These are phyloP conservation scores for Phellinidium pouzarii DNA, from an alignment of 1,284 basidiomycete species.

Conservation along the genomic window DNA sequence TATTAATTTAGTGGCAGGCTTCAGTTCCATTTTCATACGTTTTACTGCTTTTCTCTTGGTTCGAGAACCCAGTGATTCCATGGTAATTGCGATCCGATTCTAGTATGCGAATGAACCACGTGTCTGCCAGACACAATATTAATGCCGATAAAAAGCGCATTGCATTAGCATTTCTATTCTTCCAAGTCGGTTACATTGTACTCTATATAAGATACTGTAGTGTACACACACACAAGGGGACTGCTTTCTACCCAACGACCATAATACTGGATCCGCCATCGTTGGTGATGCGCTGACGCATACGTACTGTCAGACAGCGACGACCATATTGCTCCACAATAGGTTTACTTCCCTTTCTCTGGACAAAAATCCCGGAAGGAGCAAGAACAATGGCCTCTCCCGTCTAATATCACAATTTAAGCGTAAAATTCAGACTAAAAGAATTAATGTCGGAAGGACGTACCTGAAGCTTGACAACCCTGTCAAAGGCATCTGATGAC, in stretches of 20 bases:
- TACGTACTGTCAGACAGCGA: slow-evolving; percentile 3
- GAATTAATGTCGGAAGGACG: slow-evolving; percentile 10
- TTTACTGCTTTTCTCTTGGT: no score
- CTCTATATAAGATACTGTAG: no score
- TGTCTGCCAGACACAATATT: no score
- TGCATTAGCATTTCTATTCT: no score
- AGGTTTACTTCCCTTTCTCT: background rate
- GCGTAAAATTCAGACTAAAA: background rate
- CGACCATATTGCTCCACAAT: slow-evolving; percentile 3
- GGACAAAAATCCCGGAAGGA: slow-evolving; percentile 5
- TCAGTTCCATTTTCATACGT: no score
- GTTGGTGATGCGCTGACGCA: slow-evolving; percentile 1
- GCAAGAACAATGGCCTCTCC: slow-evolving; percentile 13
- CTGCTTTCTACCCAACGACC: slow-evolving; percentile 8
- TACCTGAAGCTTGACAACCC: slow-evolving; percentile 59
- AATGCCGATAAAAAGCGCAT: no score
- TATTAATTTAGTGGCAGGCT: no score
- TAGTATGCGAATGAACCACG: no score
- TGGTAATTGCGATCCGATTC: no score
- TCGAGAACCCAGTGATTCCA: no score
- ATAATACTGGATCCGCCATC: slow-evolving; percentile 10
- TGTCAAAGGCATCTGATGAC: slow-evolving; percentile 52
- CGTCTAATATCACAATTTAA: background rate
- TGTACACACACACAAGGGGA: background rate
- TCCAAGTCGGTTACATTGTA: no score